Evolutionary conservation across 768 basidiomycete species (phyloP).

Genomic region (Rickenella mellea): DNA sequence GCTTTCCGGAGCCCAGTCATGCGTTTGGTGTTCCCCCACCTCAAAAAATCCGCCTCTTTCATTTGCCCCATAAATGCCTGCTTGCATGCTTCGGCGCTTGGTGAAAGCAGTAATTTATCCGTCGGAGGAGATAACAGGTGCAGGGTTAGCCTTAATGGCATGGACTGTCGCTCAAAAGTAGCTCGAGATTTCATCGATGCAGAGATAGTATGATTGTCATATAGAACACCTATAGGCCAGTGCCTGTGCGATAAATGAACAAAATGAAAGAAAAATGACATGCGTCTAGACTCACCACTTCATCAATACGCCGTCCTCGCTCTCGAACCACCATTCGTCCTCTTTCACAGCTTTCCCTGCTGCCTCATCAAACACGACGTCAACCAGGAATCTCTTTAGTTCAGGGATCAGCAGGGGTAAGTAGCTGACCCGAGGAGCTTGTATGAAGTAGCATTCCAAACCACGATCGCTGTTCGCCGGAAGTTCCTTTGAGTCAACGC

Average conservation of each 20-base stretch:
- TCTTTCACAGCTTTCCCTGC: slow-evolving; percentile 69
- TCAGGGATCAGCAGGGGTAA: slow-evolving; percentile 87
- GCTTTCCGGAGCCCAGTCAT: slow-evolving; percentile 85
- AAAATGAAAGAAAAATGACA: not conserved
- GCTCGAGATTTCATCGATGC: slow-evolving; percentile 41
- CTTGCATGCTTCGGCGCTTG: slow-evolving; percentile 80
- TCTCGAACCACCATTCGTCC: slow-evolving; percentile 98
- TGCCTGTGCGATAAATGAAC: slow-evolving; percentile 51
- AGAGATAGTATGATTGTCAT: slow-evolving; percentile 73
- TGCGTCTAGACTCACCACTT: slow-evolving; percentile 69
- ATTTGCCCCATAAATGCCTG: slow-evolving; percentile 92
- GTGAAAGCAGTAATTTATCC: slow-evolving; percentile 76
- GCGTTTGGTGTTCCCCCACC: slow-evolving; percentile 93
- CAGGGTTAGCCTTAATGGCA: slow-evolving; percentile 70
- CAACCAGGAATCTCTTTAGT: slow-evolving; percentile 79
- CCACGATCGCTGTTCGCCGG: slow-evolving; percentile 86
- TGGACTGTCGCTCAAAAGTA: slow-evolving; percentile 29
- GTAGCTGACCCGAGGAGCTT: slow-evolving; percentile 88
- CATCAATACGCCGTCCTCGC: slow-evolving; percentile 67
- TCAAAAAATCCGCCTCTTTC: slow-evolving; percentile 94
- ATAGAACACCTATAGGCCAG: slow-evolving; percentile 93
- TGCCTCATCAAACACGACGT: slow-evolving; percentile 86
- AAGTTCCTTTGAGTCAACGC: slow-evolving; percentile 81
- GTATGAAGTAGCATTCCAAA: slow-evolving; percentile 82
- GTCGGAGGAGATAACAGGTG: slow-evolving; percentile 83